Evolutionary conservation across 2,329 filamentous ascomycete genomes (phyloP).

Genomic region (Ciborinia camelliae): DNA sequence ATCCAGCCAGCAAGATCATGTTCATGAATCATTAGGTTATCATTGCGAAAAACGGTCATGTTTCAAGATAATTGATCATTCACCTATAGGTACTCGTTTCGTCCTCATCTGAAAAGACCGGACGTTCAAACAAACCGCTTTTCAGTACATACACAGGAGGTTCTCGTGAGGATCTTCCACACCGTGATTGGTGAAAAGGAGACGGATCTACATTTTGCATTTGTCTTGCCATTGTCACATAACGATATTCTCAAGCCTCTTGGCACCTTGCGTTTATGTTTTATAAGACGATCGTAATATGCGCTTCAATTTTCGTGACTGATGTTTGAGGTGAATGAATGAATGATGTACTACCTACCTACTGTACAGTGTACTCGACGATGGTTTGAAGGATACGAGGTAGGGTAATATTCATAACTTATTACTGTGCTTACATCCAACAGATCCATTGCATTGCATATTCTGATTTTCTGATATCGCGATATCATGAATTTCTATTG

Average conservation of each 20-base stretch:
- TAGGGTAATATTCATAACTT: not conserved
- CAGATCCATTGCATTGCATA: not conserved
- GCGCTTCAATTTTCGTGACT: not conserved
- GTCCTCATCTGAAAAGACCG: not conserved
- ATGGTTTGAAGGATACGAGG: not conserved
- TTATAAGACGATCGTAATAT: not conserved
- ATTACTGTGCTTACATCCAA: too few species aligned
- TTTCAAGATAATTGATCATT: too few species aligned
- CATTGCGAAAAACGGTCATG: too few species aligned
- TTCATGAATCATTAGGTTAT: too few species aligned
- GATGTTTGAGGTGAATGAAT: not conserved
- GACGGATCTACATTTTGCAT: conserved; percentile 9
- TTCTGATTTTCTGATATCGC: not conserved
- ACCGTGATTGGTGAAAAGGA: conserved; percentile 12
- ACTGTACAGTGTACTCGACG: too few species aligned
- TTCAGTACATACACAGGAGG: not conserved
- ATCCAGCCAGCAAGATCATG: too few species aligned
- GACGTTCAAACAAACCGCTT: not conserved
- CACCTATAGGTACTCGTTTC: too few species aligned
- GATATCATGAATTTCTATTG: not conserved
- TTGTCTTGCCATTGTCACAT: conserved; percentile 11
- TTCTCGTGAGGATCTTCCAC: not conserved
- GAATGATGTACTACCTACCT: too few species aligned
- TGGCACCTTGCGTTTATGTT: too few species aligned
- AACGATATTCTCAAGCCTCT: too few species aligned